phyloP scores from a whole-genome alignment of 1,284 basidiomycete species.

The Malassezia pachydermatis region DNA sequence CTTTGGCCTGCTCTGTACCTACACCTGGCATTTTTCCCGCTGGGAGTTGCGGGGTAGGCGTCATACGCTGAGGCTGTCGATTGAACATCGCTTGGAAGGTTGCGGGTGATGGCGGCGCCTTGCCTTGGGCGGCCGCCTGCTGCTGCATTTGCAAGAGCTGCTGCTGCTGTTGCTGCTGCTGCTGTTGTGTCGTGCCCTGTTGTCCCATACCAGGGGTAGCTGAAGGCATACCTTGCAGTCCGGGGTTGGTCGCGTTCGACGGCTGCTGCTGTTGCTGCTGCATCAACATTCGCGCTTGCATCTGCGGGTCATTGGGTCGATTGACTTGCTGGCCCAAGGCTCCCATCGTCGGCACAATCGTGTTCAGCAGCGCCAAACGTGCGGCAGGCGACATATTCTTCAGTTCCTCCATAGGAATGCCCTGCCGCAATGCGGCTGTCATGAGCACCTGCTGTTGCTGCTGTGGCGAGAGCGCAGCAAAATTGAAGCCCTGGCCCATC shows the following conservation, averaged over 20 bases:
- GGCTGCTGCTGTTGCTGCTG: slow-evolving; percentile 37
- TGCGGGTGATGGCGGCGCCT: background rate
- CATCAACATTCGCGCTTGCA: slow-evolving; percentile 31
- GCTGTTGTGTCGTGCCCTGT: slow-evolving; percentile 12
- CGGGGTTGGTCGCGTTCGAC: slow-evolving; percentile 14
- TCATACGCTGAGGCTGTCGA: background rate
- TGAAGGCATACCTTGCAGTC: background rate
- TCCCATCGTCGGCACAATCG: slow-evolving; percentile 23
- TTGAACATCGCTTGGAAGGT: background rate
- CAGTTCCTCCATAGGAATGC: slow-evolving; percentile 40
- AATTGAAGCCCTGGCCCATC: slow-evolving; percentile 20
- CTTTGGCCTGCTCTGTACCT: background rate
- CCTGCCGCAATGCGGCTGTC: slow-evolving; percentile 33
- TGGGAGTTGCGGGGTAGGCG: background rate
- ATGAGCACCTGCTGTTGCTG: slow-evolving; percentile 43
- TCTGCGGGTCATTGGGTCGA: slow-evolving; percentile 26
- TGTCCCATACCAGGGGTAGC: slow-evolving; percentile 14
- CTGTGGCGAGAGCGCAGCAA: slow-evolving; percentile 24
- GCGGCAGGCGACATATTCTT: slow-evolving; percentile 36
- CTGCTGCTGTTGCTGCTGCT: slow-evolving; percentile 19
- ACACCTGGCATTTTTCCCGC: background rate
- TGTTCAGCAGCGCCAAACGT: slow-evolving; percentile 32
- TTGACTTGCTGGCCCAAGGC: slow-evolving; percentile 10
- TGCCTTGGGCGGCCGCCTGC: background rate
- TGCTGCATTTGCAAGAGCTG: background rate